These are phyloP conservation scores for Lumnitzera littorea DNA, from an alignment of 345 rosid species.

Conservation along the genomic window DNA sequence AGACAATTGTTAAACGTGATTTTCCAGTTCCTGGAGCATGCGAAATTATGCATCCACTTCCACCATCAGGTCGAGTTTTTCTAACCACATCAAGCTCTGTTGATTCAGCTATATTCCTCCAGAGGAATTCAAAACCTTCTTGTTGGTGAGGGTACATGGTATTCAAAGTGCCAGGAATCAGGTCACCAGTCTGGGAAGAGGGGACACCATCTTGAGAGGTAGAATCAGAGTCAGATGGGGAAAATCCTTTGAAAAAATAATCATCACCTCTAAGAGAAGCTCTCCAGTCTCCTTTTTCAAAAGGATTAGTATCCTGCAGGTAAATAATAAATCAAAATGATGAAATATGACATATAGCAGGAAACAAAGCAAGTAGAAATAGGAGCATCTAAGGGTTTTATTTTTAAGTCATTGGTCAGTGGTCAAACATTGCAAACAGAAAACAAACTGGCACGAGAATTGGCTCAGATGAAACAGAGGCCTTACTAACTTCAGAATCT, in stretches of 20 bases:
- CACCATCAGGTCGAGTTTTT: conserved; percentile 5
- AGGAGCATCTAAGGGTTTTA: too few species aligned
- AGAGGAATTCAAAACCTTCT: conserved; percentile 75
- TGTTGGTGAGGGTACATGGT: conserved; percentile 60
- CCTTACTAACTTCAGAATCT: too few species aligned
- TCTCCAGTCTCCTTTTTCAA: neutral
- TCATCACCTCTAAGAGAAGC: neutral
- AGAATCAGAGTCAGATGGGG: neutral
- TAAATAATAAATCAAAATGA: neutral
- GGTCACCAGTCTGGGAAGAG: conserved; percentile 16
- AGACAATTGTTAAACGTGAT: conserved; percentile 61
- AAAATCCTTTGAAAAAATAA: neutral
- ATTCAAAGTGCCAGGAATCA: conserved; percentile 45
- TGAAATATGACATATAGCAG: too few species aligned
- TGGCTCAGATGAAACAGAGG: too few species aligned
- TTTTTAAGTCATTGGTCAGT: too few species aligned
- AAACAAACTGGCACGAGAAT: too few species aligned
- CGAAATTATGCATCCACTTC: conserved; percentile 66
- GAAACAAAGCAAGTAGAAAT: neutral
- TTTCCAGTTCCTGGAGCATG: conserved; percentile 92
- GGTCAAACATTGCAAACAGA: too few species aligned
- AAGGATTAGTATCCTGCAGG: neutral
- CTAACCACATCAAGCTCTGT: conserved; percentile 27
- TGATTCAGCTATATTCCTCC: conserved; percentile 68
- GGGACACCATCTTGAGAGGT: neutral